These are phyloP conservation scores for Blastocystis sp. DNA, from an alignment of 352 stramenopile genomes.

Conservation along the genomic window DNA sequence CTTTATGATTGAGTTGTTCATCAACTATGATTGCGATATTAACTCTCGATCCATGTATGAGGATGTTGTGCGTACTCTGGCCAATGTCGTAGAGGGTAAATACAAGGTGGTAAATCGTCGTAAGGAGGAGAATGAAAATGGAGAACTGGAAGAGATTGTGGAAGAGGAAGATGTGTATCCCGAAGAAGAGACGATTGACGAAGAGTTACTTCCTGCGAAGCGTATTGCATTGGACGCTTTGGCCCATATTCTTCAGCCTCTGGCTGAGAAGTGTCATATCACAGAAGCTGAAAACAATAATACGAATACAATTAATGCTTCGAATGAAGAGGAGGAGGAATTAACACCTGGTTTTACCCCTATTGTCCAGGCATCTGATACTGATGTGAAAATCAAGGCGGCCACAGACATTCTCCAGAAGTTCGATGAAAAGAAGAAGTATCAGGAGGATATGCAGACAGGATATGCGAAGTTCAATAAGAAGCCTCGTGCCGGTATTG, in stretches of 20 bases:
- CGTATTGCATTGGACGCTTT: constrained; percentile 68
- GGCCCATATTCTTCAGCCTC: constrained; percentile 69
- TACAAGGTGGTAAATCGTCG: constrained; percentile 19
- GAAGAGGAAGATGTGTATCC: constrained; percentile 61
- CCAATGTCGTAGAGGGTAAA: constrained; percentile 86
- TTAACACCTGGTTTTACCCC: constrained; percentile 45
- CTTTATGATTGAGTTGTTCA: constrained; percentile 93
- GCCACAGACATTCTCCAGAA: constrained; percentile 70
- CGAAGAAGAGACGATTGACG: constrained; percentile 50
- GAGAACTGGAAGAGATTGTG: constrained; percentile 64
- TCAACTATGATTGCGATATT: constrained; percentile 99
- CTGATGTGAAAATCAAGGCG: constrained; percentile 73
- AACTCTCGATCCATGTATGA: constrained; percentile 88
- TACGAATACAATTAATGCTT: background rate
- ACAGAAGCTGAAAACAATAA: constrained; percentile 55
- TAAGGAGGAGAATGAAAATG: constrained; percentile 68
- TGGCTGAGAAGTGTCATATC: constrained; percentile 69
- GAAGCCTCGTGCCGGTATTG: constrained; percentile 84
- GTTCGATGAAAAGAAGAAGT: constrained; percentile 92
- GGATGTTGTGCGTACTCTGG: constrained; percentile 91
- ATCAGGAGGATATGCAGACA: constrained; percentile 91
- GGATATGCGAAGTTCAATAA: constrained; percentile 96
- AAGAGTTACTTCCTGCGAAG: constrained; percentile 64
- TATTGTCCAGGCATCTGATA: constrained; percentile 59
- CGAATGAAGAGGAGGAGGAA: constrained; percentile 46